phyloP scores from a whole-genome alignment of 2,329 filamentous ascomycete genomes.

The Cercospora sesami region DNA sequence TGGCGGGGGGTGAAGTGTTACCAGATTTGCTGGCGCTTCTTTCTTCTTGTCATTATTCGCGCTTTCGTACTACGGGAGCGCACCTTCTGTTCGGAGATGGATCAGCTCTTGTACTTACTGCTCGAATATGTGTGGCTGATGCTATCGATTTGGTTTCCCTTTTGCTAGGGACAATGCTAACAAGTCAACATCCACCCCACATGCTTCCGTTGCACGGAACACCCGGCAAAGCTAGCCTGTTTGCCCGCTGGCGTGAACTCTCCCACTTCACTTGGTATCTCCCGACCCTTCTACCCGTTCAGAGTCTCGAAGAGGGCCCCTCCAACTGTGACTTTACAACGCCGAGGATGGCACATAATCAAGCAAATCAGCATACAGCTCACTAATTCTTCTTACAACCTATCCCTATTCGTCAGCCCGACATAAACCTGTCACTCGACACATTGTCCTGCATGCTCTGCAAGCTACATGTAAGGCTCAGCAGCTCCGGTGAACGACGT shows the following conservation, averaged over 20 bases:
- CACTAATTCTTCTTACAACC: not conserved
- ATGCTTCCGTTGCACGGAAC: not conserved
- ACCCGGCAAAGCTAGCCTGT: not conserved
- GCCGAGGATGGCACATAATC: not conserved
- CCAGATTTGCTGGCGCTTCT: no score
- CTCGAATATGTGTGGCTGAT: not conserved
- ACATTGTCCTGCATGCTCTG: not conserved
- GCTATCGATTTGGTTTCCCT: not conserved
- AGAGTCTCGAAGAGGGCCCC: not conserved
- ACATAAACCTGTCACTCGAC: not conserved
- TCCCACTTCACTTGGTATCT: not conserved
- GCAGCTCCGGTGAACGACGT: not conserved
- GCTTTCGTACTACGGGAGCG: not conserved
- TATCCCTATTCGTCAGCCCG: not conserved
- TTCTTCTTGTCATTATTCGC: no score
- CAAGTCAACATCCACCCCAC: not conserved
- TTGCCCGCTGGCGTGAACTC: not conserved
- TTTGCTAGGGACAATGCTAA: not conserved
- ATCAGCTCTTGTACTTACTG: not conserved
- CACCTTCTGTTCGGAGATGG: not conserved
- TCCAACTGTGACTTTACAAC: not conserved
- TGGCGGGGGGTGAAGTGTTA: no score
- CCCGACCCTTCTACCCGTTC: not conserved
- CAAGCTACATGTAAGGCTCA: not conserved
- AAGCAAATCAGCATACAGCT: not conserved